Evolutionary conservation across 768 basidiomycete species (phyloP), one percentile per base, ranked within the genome.

Genomic region (Myochromella boudieri): DNA sequence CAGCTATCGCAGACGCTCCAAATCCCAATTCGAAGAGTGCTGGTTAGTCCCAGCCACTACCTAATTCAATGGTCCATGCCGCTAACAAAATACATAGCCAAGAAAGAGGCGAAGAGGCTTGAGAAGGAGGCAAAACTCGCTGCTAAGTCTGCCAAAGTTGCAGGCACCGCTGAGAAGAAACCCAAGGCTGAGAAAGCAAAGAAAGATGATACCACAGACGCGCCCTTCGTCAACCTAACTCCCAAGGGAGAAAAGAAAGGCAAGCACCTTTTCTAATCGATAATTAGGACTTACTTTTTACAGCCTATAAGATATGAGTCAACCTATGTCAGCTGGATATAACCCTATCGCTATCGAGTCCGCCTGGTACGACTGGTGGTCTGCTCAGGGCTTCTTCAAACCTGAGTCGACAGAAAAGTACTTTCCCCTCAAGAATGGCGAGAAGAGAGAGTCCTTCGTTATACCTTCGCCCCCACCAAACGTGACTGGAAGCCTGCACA

Each of bases 281-380:
- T 17, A 14, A 4, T 5, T 21, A 26, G 24, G 12, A 25, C 41
- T 38, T 36, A 39, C 24, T 42, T 52, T 11, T 42, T 48, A 32
- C 48, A 36, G 20, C 17, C 24, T 49, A 2, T 14, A 46, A 95
- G 95, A 97, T 68, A 72, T 97, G 46, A 78, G 88, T 1, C 75
- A 83, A 49, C 85, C 91, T 3, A 95, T 99, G 89, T 80, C 89
- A 1, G 75, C 79, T n/a, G 91, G 89, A 3, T 99, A 98, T 70
- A 94, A 98, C 64, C 95, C 97, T 6, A 85, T 90, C 53, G 89
- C 90, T 26, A 88, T 98, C 48, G 95, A 98, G 62, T 76, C 94
- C 0, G 85, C 92, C 2, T 97, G 97, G 92, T 98, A 98, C 58
- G 92, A 95, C 58, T 98, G 97, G 97, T 97, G 95, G 95, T 74